Evolutionary conservation across 164 flowering plant genomes (phyloP), one percentile per base, ranked within the genome.

Genomic region (Vitis amurensis): DNA sequence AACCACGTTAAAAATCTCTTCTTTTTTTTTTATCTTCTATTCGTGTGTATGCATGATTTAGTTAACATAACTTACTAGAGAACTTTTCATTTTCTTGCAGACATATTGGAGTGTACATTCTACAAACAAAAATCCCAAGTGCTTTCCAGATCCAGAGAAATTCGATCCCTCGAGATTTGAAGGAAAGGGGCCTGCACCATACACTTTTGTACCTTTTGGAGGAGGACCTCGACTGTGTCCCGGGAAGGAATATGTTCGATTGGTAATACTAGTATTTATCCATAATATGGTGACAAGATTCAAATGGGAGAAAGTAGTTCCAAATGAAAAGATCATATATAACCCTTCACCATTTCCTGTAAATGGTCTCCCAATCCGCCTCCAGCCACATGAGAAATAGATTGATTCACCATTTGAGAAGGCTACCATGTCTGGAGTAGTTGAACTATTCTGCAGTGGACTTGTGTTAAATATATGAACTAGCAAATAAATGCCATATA

Each of bases 191-290:
- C 85, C 85, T 0, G 80, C 82, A 0, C 90, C 87, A 0, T 86
- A 80, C 80, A 82, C 89, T 9, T 86, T 73, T 49, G 84, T 86
- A 1, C 89, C 89, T 3, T 86, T 86, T 55, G 89, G 89, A 0
- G 89, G 87, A 63, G 87, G 89, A 0, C 89, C 89, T 2, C 73
- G 87, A 65, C 84, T 86, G 87, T 86, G 89, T 76, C 87, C 87
- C 0, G 87, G 89, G 10, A 82, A 76, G 59, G 87, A 83, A 64
- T 86, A 80, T 61, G 89, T 87, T 0, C 72, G 87, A 0, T 17
- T 86, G 53, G 86, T 80, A 44, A 84, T 84, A 13, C 80, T 86
- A 0, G 83, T 84, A 0, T 84, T 82, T 79, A 77, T 83, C 78
- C 82, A 86, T 66, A 71, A 86, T 59, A 56, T 86, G 13, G 87